These are phyloP conservation scores for Hygrocybe punicea DNA, from an alignment of 768 basidiomycete genomes.

Conservation along the genomic window DNA sequence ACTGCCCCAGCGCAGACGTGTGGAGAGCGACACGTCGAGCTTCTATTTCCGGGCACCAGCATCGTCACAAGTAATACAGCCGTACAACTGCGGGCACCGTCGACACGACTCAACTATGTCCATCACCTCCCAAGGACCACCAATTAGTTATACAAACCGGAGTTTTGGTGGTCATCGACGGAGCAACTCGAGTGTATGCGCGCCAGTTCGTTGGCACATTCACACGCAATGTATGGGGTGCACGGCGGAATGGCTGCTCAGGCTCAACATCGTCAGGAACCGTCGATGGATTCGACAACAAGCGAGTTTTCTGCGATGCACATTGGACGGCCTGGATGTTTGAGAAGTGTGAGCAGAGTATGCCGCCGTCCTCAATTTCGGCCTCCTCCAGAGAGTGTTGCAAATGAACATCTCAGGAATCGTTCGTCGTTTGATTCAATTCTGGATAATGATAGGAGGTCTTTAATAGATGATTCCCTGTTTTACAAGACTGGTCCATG, in stretches of 20 bases:
- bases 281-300: constrained; percentile 60
- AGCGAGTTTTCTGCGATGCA: constrained; percentile 59
- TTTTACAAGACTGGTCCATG: constrained; percentile 63
- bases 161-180: constrained; percentile 51
- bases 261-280: constrained; percentile 54
- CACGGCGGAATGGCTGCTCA: constrained; percentile 56
- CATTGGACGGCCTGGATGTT: constrained; percentile 81
- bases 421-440: no score
- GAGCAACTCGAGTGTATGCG: constrained; percentile 61
- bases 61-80: constrained; percentile 20
- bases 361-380: no score
- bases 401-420: no score
- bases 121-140: no score
- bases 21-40: constrained; percentile 74
- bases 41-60: constrained; percentile 62
- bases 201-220: constrained; percentile 53
- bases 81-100: constrained; percentile 42
- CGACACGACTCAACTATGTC: no score
- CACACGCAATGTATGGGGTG: constrained; percentile 52
- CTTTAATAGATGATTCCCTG: constrained; percentile 49
- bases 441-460: no score
- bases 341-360: no score
- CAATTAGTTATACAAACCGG: constrained; percentile 70
- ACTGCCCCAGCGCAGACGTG: constrained; percentile 45
- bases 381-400: no score